Percentiles rank a stretch among this genome's conserved stretches.
Evolutionary conservation across 2,329 filamentous ascomycete genomes (phyloP).

Genomic region (Colletotrichum sansevieriae): DNA sequence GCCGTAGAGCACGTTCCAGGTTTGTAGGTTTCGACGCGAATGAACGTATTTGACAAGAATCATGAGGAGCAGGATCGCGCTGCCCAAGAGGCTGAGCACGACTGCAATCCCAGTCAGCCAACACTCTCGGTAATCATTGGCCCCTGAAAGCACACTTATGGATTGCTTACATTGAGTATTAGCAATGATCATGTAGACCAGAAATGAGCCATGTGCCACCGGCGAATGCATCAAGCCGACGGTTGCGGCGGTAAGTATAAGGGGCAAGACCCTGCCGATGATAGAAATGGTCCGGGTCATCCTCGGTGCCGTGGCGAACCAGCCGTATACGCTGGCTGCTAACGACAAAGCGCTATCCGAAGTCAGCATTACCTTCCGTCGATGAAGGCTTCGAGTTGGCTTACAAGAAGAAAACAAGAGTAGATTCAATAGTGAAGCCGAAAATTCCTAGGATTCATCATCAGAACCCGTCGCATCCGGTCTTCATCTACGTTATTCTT

Average conservation of each 20-base stretch:
- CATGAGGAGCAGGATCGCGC: conserved; percentile 53
- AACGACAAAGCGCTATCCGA: conserved; percentile 25
- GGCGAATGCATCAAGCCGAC: conserved; percentile 29
- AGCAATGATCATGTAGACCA: conserved; percentile 32
- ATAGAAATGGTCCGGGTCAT: conserved; percentile 32
- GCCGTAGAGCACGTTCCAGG: conserved; percentile 51
- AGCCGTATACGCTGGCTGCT: conserved; percentile 37
- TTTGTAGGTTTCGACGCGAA: conserved; percentile 49
- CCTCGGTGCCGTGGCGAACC: conserved; percentile 36
- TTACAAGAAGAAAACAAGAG: conserved; percentile 40
- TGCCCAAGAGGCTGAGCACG: conserved; percentile 43
- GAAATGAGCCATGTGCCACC: conserved; percentile 6
- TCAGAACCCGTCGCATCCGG: not conserved
- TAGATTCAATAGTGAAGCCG: conserved; percentile 33
- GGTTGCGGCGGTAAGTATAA: conserved; percentile 25
- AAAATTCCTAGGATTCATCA: conserved; percentile 4
- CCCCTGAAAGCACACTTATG: not conserved
- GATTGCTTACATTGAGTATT: conserved; percentile 30
- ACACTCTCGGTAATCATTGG: not conserved
- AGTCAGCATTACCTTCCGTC: not conserved
- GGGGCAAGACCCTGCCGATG: conserved; percentile 25
- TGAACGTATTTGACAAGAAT: conserved; percentile 57
- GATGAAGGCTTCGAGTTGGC: not conserved
- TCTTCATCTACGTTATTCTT: not conserved
- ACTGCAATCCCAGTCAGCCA: conserved; percentile 1